Evolutionary conservation across 352 stramenopile genomes (phyloP).

Genomic region (Pythium folliculosum): DNA sequence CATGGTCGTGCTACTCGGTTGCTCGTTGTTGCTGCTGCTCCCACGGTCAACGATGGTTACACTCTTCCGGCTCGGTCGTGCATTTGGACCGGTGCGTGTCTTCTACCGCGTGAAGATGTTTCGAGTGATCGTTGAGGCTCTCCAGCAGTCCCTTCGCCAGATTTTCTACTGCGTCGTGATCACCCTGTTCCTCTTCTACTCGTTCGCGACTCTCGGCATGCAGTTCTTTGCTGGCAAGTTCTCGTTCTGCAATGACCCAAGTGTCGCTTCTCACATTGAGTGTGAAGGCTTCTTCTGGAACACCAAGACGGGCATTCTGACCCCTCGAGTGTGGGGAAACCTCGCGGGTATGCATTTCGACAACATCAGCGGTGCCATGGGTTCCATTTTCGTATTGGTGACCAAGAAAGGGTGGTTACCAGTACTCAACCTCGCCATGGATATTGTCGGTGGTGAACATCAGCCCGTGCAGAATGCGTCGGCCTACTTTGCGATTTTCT

Average conservation of each 20-base stretch:
- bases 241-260: conserved; percentile 77
- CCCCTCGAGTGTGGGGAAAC: conserved; percentile 80
- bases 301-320: conserved; percentile 48
- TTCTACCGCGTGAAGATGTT: conserved; percentile 88
- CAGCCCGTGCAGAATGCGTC: conserved; percentile 74
- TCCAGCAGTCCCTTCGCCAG: conserved; percentile 71
- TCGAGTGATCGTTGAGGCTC: conserved; percentile 78
- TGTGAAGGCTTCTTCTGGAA: conserved; percentile 77
- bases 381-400: conserved; percentile 75
- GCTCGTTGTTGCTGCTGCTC: conserved; percentile 67
- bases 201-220: conserved; percentile 85
- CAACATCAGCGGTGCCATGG: conserved; percentile 76
- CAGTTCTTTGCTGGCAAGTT: conserved; percentile 84
- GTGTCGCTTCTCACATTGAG: conserved; percentile 39
- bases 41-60: conserved; percentile 75
- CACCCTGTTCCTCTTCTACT: conserved; percentile 81
- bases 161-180: conserved; percentile 86
- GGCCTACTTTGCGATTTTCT: conserved; percentile 82
- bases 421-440: conserved; percentile 83
- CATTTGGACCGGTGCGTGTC: conserved; percentile 81
- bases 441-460: conserved; percentile 70
- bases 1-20: conserved; percentile 78
- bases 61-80: conserved; percentile 72
- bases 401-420: conserved; percentile 87
- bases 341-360: conserved; percentile 82